Conservation (phyloP, 2,329 filamentous ascomycete species). For the Exserohilum turcica region DNA sequence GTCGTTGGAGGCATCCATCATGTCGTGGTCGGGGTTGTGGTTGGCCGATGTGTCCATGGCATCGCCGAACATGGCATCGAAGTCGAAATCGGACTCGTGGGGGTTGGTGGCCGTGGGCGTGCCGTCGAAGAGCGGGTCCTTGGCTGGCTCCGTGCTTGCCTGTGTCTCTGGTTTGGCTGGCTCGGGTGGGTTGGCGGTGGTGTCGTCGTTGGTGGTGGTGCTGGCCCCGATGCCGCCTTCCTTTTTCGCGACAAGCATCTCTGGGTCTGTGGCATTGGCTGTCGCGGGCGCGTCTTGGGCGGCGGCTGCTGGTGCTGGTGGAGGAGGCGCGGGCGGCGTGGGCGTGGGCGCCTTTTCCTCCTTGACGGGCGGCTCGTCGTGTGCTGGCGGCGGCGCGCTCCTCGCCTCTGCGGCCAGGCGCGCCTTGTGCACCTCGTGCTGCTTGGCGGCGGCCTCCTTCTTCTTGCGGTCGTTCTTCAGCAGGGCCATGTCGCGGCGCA, state of each 20-base stretch:
- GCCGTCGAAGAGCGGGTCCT: constrained; percentile 40
- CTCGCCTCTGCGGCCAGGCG: constrained; percentile 38
- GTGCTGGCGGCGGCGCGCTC: constrained; percentile 10
- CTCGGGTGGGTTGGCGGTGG: constrained; percentile 12
- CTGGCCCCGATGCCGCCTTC: constrained; percentile 19
- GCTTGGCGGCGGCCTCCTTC: constrained; percentile 42
- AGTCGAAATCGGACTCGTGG: constrained; percentile 48
- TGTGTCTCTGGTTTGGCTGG: constrained; percentile 19
- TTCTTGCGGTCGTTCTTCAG: constrained; percentile 43
- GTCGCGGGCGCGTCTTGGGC: constrained; percentile 12
- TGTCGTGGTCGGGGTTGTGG: constrained; percentile 25
- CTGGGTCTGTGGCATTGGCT: constrained; percentile 14
- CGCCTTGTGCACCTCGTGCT: constrained; percentile 39
- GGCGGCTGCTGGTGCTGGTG: no score
- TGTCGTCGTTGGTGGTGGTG: not conserved
- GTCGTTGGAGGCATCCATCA: constrained; percentile 36
- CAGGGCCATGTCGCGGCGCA: constrained; percentile 46
- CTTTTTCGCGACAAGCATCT: constrained; percentile 14
- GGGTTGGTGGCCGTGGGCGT: constrained; percentile 36
- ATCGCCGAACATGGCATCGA: constrained; percentile 46
- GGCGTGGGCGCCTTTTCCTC: constrained; percentile 21
- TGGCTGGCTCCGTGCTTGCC: constrained; percentile 19
- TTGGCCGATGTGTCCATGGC: constrained; percentile 31
- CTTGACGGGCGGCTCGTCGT: constrained; percentile 17
- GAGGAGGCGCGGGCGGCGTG: constrained; percentile 16